phyloP scores from a whole-genome alignment of 257 asterid species.

The Gentiana macrophylla region DNA sequence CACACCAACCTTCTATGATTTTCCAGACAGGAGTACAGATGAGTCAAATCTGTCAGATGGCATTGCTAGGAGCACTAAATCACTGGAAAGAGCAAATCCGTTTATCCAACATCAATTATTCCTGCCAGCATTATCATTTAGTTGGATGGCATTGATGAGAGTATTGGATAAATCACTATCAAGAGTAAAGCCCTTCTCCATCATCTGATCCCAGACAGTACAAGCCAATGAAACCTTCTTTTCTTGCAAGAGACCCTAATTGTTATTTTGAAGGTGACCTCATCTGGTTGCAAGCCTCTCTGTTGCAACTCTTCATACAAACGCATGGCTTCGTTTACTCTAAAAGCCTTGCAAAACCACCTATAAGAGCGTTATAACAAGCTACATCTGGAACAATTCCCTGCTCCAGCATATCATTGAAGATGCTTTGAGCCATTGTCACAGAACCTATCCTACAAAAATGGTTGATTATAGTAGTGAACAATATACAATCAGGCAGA shows the following conservation, averaged over 20 bases:
- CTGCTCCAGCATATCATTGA: constrained; percentile 58
- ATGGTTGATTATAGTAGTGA: constrained; percentile 61
- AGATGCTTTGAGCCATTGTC: constrained; percentile 46
- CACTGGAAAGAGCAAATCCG: too few species aligned
- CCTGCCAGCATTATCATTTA: constrained; percentile 27
- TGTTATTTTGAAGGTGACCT: constrained; percentile 62
- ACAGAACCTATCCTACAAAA: constrained; percentile 54
- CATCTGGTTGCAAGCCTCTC: constrained; percentile 62
- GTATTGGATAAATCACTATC: constrained; percentile 63
- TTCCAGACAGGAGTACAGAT: too few species aligned
- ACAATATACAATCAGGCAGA: constrained; percentile 53
- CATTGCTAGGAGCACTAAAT: too few species aligned
- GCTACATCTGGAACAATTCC: constrained; percentile 62
- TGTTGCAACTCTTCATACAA: constrained; percentile 63
- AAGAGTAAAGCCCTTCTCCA: constrained; percentile 90
- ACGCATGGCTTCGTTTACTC: constrained; percentile 58
- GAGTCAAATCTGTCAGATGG: too few species aligned
- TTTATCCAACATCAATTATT: neutral
- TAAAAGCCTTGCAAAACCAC: constrained; percentile 60
- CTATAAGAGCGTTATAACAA: constrained; percentile 67
- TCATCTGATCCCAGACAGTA: constrained; percentile 87
- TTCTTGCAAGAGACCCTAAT: constrained; percentile 71
- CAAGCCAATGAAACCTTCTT: constrained; percentile 58
- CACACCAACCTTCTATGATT: too few species aligned
- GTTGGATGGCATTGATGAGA: constrained; percentile 48